Evolutionary conservation across 2,329 filamentous ascomycete genomes (phyloP).

Genomic region (Pseudocercospora fijiensis): DNA sequence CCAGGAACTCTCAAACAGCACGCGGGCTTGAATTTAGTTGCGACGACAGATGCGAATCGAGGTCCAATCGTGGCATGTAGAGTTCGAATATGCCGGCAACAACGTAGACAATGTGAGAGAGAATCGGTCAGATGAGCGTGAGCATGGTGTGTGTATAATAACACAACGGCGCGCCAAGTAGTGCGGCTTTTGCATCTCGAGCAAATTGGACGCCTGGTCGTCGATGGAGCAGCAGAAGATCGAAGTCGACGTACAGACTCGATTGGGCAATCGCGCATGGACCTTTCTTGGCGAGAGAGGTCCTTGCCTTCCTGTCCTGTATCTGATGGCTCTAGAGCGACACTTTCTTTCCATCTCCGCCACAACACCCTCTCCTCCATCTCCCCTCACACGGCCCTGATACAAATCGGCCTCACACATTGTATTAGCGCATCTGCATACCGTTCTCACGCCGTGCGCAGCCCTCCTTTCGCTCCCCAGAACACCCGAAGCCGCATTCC

Average conservation of each 20-base stretch:
- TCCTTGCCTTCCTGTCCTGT: background rate
- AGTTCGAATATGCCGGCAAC: background rate
- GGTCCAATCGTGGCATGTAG: background rate
- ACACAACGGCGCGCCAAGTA: no score
- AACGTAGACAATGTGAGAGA: background rate
- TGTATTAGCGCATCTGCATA: background rate
- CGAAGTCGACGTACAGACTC: background rate
- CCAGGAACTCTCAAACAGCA: background rate
- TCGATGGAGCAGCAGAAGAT: background rate
- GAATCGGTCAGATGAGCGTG: background rate
- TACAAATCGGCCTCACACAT: background rate
- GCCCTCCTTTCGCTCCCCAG: background rate
- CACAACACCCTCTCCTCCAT: slow-evolving; percentile 4
- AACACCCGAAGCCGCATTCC: slow-evolving; percentile 8
- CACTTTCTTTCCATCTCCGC: slow-evolving; percentile 3
- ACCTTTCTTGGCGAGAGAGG: background rate
- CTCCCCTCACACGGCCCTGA: background rate
- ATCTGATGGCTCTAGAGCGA: slow-evolving; percentile 2
- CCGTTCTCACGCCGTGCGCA: slow-evolving; percentile 1
- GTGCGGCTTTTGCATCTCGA: background rate
- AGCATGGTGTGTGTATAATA: background rate
- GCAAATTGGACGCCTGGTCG: background rate
- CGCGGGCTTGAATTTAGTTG: background rate
- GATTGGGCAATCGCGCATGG: background rate
- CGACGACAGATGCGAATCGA: background rate